Evolutionary conservation across 352 stramenopile genomes (phyloP), one percentile per base, ranked within the genome.

Genomic region (Globisporangium echinulatum): DNA sequence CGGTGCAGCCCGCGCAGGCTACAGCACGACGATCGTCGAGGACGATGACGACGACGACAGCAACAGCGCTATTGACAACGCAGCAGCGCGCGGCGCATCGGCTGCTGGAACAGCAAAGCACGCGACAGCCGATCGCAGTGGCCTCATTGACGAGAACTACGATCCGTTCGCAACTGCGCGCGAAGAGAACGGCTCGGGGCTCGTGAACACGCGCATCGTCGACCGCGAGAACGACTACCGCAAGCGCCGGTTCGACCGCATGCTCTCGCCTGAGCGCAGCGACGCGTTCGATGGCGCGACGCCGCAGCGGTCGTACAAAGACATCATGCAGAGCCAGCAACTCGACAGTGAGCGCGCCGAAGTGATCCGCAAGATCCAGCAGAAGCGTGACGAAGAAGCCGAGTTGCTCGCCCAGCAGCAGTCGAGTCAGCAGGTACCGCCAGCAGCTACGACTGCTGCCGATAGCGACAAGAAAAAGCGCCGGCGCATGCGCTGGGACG

Each of bases 121-220:
- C 39, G 36, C 25, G 13, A 9, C 37, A 13, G 61, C 53, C 17
- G 58, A 70, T 39, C 61, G 62, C 13, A 82, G 82, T 53, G 85
- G 79, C 0, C 66, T 92, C 36, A 72, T 93, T 6, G 85, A 96
- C 61, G 88, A 95, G n/a, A 75, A 84, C 58, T 72, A 90, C 59
- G 88, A 98, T 71, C 91, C 92, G 33, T 97, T 98, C 67, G 79
- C 77, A 4, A 69, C 75, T 4, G 75, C 86, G 51, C 75, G 87
- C 47, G 83, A 92, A 55, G 70, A 73, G 10, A 90, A 91, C n/a
- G 95, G 92, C 11, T 95, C 82, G 15, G 90, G 92, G 3, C 60
- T 98, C 7, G 91, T 98, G 43, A 98, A 98, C 69, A 98, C 93
- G 42, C 75, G 87, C 60, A 98, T 99, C 57, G 64, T 79, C 11